Percentiles rank a stretch among this genome's conserved stretches.
phyloP scores from a whole-genome alignment of 2,329 filamentous ascomycete genomes.

The Colletotrichum sublineola region DNA sequence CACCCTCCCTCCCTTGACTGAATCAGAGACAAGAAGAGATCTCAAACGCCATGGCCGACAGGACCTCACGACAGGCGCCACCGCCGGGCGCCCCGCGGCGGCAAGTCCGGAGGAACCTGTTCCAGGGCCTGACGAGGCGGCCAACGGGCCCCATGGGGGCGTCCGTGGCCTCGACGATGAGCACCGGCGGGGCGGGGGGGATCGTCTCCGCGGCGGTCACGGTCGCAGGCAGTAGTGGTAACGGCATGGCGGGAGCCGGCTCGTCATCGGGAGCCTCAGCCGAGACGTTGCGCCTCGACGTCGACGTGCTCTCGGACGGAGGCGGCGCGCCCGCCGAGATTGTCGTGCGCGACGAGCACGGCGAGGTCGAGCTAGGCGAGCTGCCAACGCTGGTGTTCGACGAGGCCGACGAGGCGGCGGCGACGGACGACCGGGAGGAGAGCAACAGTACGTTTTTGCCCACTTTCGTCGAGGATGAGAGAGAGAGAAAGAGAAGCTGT shows the following conservation, averaged over 20 bases:
- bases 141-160: constrained; percentile 57
- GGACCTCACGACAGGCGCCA: constrained; percentile 27
- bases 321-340: constrained; percentile 61
- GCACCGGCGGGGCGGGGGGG: constrained; percentile 44
- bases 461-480: background rate
- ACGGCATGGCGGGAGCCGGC: constrained; percentile 4
- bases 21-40: background rate
- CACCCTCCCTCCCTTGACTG: background rate
- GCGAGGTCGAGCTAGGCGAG: constrained; percentile 72
- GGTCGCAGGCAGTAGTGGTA: constrained; percentile 45
- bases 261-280: constrained; percentile 51
- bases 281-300: constrained; percentile 63
- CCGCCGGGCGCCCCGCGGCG: constrained; percentile 37
- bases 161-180: background rate
- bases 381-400: constrained; percentile 66
- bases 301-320: constrained; percentile 58
- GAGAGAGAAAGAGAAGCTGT: background rate
- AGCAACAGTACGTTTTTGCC: constrained; percentile 61
- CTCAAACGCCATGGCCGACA: constrained; percentile 29
- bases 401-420: constrained; percentile 66
- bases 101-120: constrained; percentile 67
- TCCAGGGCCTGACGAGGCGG: constrained; percentile 70
- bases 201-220: constrained; percentile 36
- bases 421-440: constrained; percentile 69
- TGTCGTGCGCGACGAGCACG: constrained; percentile 72